Base-by-base conservation (phyloP, 257 asterid genomes). In the Nicotiana obtusifolia region DNA sequence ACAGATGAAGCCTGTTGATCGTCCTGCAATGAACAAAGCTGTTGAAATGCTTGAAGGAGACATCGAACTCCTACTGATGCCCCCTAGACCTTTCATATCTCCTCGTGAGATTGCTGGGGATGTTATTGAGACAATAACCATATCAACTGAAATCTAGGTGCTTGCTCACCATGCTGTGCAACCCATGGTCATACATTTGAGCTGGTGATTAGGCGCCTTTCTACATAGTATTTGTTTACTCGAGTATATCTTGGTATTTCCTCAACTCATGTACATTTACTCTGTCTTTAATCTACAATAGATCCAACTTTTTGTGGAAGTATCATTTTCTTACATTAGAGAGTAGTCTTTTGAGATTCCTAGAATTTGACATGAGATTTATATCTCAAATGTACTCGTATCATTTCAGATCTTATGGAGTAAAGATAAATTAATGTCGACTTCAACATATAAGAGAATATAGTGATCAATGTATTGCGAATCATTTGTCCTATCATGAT, bases 21-120 rank as follows among this genome's bases (percentile, higher is more conserved):
- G 92, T 52, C 94, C 92, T n/a, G 57, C 92, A 0, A 89, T 90
- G 94, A 83, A 78, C 28, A 87, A 52, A 81, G 85, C 86, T 0
- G 88, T 87, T 0, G 90, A 89, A 56, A 89, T 89, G 94, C 92
- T 90, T 31, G 92, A 90, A 81, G 78, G 84, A 3, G 88, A 86
- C 56, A 28, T 31, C 5, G 81, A 84, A 14, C 52, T 7, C 37
- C 57, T 86, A 47, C 82, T 57, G 73, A 73, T 90, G 87, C 93
- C 93, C 64, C 91, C 90, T 2, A 87, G 83, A 80, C 91, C 91
- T 54, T 79, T 79, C 22, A 1, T 79, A 33, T 22, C 82, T 61
- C 82, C 82, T 35, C 82, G 57, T 10, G 75, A 79, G 59, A 61
- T 79, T 22, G 13, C 57, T 52, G 80, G 24, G 2, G 80, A 44